Evolutionary conservation across 2,329 filamentous ascomycete genomes (phyloP).

Genomic region (Aspergillus alliaceus): DNA sequence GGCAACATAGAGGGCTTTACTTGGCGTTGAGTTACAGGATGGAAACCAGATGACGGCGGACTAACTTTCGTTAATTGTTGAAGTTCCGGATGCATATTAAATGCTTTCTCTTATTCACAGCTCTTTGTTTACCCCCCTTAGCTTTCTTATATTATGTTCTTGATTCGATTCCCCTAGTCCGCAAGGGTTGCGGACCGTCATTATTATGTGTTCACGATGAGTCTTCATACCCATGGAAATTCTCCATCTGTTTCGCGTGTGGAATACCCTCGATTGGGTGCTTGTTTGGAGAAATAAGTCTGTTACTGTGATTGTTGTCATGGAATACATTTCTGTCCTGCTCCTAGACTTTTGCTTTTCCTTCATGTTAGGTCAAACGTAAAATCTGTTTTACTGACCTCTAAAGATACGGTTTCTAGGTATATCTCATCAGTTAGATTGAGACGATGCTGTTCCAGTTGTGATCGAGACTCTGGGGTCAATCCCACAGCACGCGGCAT

Average conservation of each 20-base stretch:
- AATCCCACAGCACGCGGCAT: neutral
- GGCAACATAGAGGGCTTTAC: slow-evolving; percentile 20
- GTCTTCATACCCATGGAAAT: slow-evolving; percentile 22
- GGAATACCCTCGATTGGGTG: slow-evolving; percentile 1
- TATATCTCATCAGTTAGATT: neutral
- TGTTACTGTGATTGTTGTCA: neutral
- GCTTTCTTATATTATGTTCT: slow-evolving; percentile 5
- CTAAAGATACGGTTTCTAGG: neutral
- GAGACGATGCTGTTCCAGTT: neutral
- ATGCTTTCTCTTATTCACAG: too few relatives aligned
- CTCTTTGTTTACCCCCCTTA: neutral
- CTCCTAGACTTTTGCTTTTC: neutral
- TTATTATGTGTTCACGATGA: slow-evolving; percentile 24
- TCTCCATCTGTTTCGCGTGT: slow-evolving; percentile 11
- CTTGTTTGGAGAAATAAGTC: neutral
- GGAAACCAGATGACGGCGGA: slow-evolving; percentile 9
- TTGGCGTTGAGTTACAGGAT: slow-evolving; percentile 28
- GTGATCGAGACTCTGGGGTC: neutral
- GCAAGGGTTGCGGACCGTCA: slow-evolving; percentile 1
- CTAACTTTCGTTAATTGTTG: slow-evolving; percentile 8
- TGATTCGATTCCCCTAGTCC: slow-evolving; percentile 9
- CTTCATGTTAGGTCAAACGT: neutral
- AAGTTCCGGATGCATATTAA: neutral
- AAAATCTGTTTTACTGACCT: neutral
- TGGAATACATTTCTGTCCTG: neutral